A percentile compares a stretch with the other conserved stretches of the same genome.
These are phyloP conservation scores for Melastoma candidum DNA, from an alignment of 441 rosid genomes.

Conservation along the genomic window DNA sequence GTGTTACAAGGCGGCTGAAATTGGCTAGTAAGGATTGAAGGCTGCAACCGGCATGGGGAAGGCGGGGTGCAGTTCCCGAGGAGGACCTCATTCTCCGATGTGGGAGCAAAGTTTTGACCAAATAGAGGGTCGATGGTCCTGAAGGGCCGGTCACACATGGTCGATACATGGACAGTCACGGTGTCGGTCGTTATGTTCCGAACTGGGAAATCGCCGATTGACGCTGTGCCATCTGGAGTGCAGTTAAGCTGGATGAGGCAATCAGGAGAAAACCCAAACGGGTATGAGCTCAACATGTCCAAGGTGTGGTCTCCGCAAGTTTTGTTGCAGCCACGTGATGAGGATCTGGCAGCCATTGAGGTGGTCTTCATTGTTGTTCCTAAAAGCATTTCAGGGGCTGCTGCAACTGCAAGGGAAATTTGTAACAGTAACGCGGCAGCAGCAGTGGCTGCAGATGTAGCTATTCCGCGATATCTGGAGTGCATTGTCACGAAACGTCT, in stretches of 20 bases:
- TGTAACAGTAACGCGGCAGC: too few species aligned
- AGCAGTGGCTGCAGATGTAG: too few species aligned
- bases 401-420: too few species aligned
- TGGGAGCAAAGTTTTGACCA: conserved; percentile 41
- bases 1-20: too few species aligned
- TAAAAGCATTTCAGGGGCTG: too few species aligned
- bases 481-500: too few species aligned
- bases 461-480: too few species aligned
- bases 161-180: conserved; percentile 25
- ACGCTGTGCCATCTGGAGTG: conserved; percentile 11
- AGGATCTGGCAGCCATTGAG: too few species aligned
- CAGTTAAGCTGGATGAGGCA: conserved; percentile 52
- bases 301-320: conserved; percentile 25
- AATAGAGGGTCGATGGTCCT: conserved; percentile 28
- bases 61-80: conserved; percentile 29
- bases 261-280: conserved; percentile 62
- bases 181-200: conserved; percentile 12
- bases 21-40: conserved; percentile 15
- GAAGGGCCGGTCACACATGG: conserved; percentile 42
- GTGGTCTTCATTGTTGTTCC: too few species aligned
- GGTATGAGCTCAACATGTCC: conserved; percentile 20
- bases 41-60: conserved; percentile 32
- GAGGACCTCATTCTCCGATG: conserved; percentile 38
- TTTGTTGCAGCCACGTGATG: conserved; percentile 19
- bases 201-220: conserved; percentile 33